Evolutionary conservation across 2,329 filamentous ascomycete species (phyloP), one percentile per base, ranked within the genome.

Genomic region (Ophiosphaerella herpotricha): DNA sequence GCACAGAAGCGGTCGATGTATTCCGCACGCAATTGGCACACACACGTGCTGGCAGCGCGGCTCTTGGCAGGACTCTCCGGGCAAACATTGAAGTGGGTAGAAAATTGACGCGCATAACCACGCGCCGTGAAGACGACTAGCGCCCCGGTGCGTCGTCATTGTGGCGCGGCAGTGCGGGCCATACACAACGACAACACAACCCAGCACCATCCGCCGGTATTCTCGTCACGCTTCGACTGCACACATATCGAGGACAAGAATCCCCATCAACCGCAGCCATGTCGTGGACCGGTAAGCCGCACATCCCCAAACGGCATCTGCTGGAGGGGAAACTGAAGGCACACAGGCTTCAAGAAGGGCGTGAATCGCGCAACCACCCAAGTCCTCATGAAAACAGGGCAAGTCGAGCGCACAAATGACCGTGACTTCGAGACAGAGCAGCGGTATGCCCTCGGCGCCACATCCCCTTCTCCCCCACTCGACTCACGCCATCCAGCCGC

Each of bases 321-420:
- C 21, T 36, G 45, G 38, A 13, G 52, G 37, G 47, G 38, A 50
- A 44, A 50, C 68, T 73, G 43, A 71, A 55, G 37, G 21, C 24
- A 24, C 55, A 32, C 68, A 89, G 88, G 88, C 60, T 93, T 91
- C 80, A 91, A 94, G 80, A 96, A 96, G 77, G 95, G 95, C 86
- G 92, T 97, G 80, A 93, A 94, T 81, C 91, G 94, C 80, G 93
- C 93, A 68, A 97, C 93, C 77, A 99, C 95, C 78, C 92, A 97
- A 86, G 93, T 97, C 57, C 97, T 99, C 91, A 97, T 99, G 93
- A 99, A 99, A 84, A 96, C 63, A 85, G 90, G 94, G 53, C 94
- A 97, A 80, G 95, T 99, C 66, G 94, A 99, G 78, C 93, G 94
- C 79, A 99, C 94, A 23, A 97, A 93, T 74, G 94, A 99, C 78